Evolutionary conservation across 2,329 filamentous ascomycete species (phyloP).

Genomic region (Exophiala lecanii-corni): DNA sequence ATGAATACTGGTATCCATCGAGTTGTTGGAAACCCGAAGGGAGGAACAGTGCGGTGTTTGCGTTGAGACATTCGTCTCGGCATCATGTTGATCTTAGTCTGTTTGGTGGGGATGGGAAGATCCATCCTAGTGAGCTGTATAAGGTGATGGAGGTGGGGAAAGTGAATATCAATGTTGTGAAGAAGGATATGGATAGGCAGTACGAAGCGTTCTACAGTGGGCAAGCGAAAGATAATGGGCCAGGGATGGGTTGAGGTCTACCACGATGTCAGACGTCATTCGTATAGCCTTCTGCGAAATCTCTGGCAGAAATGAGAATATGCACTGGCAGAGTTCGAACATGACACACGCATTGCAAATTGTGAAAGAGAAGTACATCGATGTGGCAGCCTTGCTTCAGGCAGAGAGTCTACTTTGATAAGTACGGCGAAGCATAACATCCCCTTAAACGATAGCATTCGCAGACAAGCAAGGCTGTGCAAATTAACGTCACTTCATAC

Average conservation of each 20-base stretch:
- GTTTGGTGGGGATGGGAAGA: conserved; percentile 25
- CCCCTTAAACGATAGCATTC: no score
- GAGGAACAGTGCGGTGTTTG: conserved; percentile 28
- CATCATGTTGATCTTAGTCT: conserved; percentile 24
- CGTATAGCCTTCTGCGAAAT: no score
- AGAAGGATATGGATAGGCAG: conserved; percentile 38
- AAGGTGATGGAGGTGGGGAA: conserved; percentile 23
- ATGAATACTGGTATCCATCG: conserved; percentile 27
- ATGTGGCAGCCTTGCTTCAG: no score
- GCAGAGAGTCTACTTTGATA: no score
- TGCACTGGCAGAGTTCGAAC: no score
- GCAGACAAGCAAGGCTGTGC: no score
- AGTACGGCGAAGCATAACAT: no score
- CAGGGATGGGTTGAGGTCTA: background rate
- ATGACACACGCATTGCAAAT: no score
- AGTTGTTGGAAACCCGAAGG: conserved; percentile 26
- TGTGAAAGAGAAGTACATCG: no score
- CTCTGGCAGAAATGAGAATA: no score
- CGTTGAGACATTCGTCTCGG: conserved; percentile 25
- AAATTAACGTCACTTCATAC: no score
- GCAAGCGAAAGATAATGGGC: background rate
- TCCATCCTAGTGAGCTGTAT: conserved; percentile 24
- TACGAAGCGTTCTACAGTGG: conserved; percentile 15
- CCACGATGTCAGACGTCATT: no score
- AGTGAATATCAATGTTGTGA: conserved; percentile 34